A percentile compares a stretch with the other conserved stretches of the same genome.
These are phyloP conservation scores for Fusarium sulawesiense DNA, from an alignment of 2,329 filamentous ascomycete genomes.

Conservation along the genomic window DNA sequence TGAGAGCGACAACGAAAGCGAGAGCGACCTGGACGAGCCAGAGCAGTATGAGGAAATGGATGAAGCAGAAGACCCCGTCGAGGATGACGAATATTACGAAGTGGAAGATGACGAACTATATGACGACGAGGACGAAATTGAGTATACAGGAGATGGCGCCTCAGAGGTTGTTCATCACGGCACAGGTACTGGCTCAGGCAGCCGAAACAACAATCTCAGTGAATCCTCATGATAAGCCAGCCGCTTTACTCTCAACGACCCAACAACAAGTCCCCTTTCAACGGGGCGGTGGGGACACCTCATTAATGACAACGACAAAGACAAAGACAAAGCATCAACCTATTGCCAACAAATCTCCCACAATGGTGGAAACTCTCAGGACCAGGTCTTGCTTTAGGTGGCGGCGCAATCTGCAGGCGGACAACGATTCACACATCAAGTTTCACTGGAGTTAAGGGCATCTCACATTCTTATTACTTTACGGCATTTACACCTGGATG, in stretches of 20 bases:
- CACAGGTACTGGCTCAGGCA: constrained; percentile 46
- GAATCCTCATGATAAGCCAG: constrained; percentile 43
- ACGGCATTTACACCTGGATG: constrained; percentile 41
- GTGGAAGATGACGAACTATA: constrained; percentile 47
- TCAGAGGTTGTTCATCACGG: constrained; percentile 46
- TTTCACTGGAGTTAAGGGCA: constrained; percentile 41
- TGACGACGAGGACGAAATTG: constrained; percentile 42
- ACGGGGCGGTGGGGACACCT: constrained; percentile 14
- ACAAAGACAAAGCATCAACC: constrained; percentile 36
- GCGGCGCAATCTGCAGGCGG: constrained; percentile 43
- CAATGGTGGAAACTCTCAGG: constrained; percentile 32
- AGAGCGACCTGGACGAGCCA: constrained; percentile 48
- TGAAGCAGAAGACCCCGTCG: constrained; percentile 40
- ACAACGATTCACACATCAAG: constrained; percentile 34
- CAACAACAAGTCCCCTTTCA: constrained; percentile 7
- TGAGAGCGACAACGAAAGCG: constrained; percentile 57
- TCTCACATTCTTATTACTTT: constrained; percentile 30
- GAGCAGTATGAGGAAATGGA: constrained; percentile 47
- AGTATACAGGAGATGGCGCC: constrained; percentile 44
- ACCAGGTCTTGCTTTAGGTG: constrained; percentile 27
- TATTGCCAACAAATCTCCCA: constrained; percentile 27
- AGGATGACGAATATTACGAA: constrained; percentile 46
- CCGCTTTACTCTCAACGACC: constrained; percentile 6
- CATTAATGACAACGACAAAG: constrained; percentile 44
- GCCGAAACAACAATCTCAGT: constrained; percentile 42